A percentile compares a stretch with the other conserved stretches of the same genome.
Conservation (phyloP, 2,329 filamentous ascomycete genomes). For the Dactylellina leptospora region DNA sequence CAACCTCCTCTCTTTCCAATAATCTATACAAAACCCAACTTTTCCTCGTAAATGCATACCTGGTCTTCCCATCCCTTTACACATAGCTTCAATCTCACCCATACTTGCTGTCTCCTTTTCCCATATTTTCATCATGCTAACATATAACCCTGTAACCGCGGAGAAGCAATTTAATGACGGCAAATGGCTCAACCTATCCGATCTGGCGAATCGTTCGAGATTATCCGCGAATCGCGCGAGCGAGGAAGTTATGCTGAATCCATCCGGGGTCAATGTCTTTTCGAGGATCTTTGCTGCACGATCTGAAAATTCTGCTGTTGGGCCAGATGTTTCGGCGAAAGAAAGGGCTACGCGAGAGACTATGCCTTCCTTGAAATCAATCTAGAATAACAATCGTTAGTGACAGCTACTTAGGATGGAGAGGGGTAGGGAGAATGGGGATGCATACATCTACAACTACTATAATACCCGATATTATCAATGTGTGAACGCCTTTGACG, state of each 20-base stretch:
- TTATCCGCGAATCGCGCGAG: slow-evolving; percentile 76
- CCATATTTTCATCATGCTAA: slow-evolving; percentile 74
- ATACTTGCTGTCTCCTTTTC: slow-evolving; percentile 73
- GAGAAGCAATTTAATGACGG: slow-evolving; percentile 79
- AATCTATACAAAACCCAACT: slow-evolving; percentile 77
- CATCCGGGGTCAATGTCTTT: slow-evolving; percentile 67
- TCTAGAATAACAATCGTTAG: slow-evolving; percentile 57
- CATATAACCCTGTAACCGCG: slow-evolving; percentile 76
- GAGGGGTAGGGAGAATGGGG: not conserved
- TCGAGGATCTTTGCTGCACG: slow-evolving; percentile 73
- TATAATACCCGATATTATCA: slow-evolving; percentile 71
- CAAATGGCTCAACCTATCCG: slow-evolving; percentile 76
- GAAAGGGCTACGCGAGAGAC: slow-evolving; percentile 71
- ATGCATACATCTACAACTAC: slow-evolving; percentile 66
- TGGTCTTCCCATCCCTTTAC: slow-evolving; percentile 74
- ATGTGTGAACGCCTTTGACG: slow-evolving; percentile 64
- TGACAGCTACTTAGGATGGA: not conserved
- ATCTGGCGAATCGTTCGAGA: slow-evolving; percentile 72
- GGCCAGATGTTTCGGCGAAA: slow-evolving; percentile 69
- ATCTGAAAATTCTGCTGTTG: slow-evolving; percentile 69
- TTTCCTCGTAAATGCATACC: slow-evolving; percentile 73
- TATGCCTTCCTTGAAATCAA: slow-evolving; percentile 70
- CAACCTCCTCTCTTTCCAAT: slow-evolving; percentile 74
- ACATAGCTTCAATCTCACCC: slow-evolving; percentile 70
- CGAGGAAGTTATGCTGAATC: slow-evolving; percentile 71